Base-by-base conservation (phyloP, 2,329 filamentous ascomycete species). In the Claviceps purpurea region DNA sequence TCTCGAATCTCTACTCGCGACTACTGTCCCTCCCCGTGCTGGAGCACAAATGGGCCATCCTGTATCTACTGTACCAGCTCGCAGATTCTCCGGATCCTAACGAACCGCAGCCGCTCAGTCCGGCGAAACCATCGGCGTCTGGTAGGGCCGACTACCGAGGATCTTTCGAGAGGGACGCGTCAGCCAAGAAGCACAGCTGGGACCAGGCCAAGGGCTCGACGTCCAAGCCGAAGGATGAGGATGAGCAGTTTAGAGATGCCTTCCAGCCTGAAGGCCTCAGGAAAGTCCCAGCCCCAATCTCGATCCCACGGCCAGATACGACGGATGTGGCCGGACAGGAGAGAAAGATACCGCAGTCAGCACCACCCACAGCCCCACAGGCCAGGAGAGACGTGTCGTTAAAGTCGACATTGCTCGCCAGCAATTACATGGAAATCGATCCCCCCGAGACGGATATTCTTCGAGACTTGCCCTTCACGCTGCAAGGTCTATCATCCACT, bases 1-100 rank as follows among this genome's bases (percentile, higher is more conserved):
- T 96, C 68, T 85, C 89, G 24, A 94, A 95, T 63, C 78, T 98
- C 30, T 95, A 96, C 69, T 89, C 88, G 38, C 80, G 89, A 52
- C 78, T 98, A 18, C 75, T 96, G 26, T 87, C 88, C n/a, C 82
- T 96, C 58, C 90, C 90, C 0, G 90, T 97, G 5, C 76, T 98
- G 45, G 86, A 87, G 61, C 87, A 95, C 68, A 98, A 98, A 77
- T 97, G 90, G 89, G 89, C 87, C 3, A 96, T 98, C 58, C 75
- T 98, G 20, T 94, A 94, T 65, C 81, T 98, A 43, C 78, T 98
- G 43, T 86, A 93, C 65, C 83, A 88, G 60, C 78, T 96, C 47
- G 82, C 87, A 55, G 86, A 90, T 62, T 81, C 78, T 3, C 75
- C 77, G 38, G 73, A 80, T 54, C 76, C 77, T 2, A 71, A 68